Conservation (phyloP, 768 basidiomycete genomes). For the Rhodotorula paludigena region DNA sequence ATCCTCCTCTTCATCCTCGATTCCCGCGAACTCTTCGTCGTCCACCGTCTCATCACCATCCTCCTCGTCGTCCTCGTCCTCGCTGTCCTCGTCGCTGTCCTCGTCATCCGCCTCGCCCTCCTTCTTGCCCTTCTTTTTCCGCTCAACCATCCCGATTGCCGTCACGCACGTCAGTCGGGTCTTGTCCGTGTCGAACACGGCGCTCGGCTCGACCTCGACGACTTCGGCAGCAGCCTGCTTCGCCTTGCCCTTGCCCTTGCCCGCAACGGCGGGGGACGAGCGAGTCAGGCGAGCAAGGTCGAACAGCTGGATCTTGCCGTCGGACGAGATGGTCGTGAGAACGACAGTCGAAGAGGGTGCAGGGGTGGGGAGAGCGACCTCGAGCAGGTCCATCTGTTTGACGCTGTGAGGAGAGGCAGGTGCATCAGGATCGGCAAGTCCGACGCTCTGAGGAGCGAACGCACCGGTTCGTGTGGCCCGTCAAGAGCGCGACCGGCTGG, state of each 20-base stretch:
- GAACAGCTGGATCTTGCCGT: constrained; percentile 75
- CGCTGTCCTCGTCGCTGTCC: constrained; percentile 44
- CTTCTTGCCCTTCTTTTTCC: constrained; percentile 38
- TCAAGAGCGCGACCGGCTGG: constrained; percentile 62
- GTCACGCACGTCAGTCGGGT: constrained; percentile 69
- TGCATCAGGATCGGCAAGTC: no score
- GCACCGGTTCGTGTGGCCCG: constrained; percentile 82
- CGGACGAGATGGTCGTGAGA: constrained; percentile 76
- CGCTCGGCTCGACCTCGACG: constrained; percentile 55
- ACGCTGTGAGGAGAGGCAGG: constrained; percentile 56
- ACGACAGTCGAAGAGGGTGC: constrained; percentile 63
- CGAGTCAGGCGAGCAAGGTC: constrained; percentile 59
- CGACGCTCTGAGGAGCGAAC: no score
- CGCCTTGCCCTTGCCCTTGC: not conserved
- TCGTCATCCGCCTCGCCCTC: constrained; percentile 40
- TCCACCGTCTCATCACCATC: constrained; percentile 28
- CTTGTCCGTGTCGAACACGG: constrained; percentile 75
- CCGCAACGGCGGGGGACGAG: constrained; percentile 40
- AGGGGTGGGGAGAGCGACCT: constrained; percentile 56
- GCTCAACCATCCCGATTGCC: constrained; percentile 46
- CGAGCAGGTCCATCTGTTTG: constrained; percentile 68
- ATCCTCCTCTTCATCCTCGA: constrained; percentile 1
- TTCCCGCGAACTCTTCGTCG: constrained; percentile 41
- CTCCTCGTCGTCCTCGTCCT: constrained; percentile 44
- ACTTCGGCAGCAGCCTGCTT: not conserved